These are phyloP conservation scores for Pseudocohnilembus persalinus DNA, from an alignment of 169 alveolate species.

Conservation along the genomic window DNA sequence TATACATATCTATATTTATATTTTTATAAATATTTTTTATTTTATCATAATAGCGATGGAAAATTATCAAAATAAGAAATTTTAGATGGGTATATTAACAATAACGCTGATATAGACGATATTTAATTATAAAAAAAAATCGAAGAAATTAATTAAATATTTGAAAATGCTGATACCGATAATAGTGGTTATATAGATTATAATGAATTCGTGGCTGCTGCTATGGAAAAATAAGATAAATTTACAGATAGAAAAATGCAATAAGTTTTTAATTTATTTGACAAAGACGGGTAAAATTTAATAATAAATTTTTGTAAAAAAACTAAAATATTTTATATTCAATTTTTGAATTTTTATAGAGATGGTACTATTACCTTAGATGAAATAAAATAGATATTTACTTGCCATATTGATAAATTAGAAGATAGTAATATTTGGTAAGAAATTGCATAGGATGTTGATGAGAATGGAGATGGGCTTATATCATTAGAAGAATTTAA, in stretches of 20 bases:
- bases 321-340: too few relatives aligned
- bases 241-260: slow-evolving; percentile 4
- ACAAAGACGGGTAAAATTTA: slow-evolving; percentile 53
- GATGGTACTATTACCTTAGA: slow-evolving; percentile 61
- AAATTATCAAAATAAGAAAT: slow-evolving; percentile 8
- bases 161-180: slow-evolving; percentile 9
- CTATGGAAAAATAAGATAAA: slow-evolving; percentile 28
- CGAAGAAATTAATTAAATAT: slow-evolving; percentile 1
- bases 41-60: slow-evolving; percentile 1
- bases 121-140: too few relatives aligned
- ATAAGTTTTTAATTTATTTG: slow-evolving; percentile 49
- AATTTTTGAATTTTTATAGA: too few relatives aligned
- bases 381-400: slow-evolving; percentile 52
- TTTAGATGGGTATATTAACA: not conserved
- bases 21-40: too few relatives aligned
- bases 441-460: slow-evolving; percentile 53
- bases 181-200: slow-evolving; percentile 22
- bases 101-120: not conserved
- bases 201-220: slow-evolving; percentile 9
- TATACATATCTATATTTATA: not conserved
- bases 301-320: too few relatives aligned
- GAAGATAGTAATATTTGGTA: slow-evolving; percentile 49
- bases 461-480: slow-evolving; percentile 56
- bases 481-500: slow-evolving; percentile 62
- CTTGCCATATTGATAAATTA: not conserved